Conservation (phyloP, 495 filamentous ascomycete genomes). For the Lasiosphaeris hirsuta region DNA sequence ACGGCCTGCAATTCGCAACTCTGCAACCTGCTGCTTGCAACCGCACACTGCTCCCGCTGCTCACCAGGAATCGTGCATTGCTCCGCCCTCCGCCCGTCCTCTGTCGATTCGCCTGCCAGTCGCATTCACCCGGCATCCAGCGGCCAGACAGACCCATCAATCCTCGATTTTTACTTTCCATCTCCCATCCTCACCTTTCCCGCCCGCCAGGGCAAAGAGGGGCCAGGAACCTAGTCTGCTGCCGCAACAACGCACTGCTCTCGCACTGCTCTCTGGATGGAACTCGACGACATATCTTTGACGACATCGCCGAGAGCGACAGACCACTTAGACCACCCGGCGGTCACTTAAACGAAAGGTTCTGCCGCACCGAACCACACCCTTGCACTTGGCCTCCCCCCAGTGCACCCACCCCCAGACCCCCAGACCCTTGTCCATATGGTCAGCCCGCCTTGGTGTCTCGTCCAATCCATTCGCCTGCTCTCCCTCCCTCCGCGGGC, state of each 20-base stretch:
- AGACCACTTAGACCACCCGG: slow-evolving; percentile 11
- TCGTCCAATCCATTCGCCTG: slow-evolving; percentile 27
- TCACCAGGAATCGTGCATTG: slow-evolving; percentile 7
- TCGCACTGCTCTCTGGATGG: slow-evolving; percentile 9
- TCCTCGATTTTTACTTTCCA: neutral
- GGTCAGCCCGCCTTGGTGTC: slow-evolving; percentile 21
- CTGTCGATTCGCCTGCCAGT: neutral
- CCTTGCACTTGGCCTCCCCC: slow-evolving; percentile 14
- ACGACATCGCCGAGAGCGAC: slow-evolving; percentile 27
- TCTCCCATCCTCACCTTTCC: neutral
- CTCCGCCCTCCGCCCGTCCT: neutral
- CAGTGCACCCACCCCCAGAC: slow-evolving; percentile 6
- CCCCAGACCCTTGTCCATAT: slow-evolving; percentile 27
- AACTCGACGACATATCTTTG: slow-evolving; percentile 21
- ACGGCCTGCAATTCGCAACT: too few species aligned
- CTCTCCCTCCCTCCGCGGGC: slow-evolving; percentile 20
- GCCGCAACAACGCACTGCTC: slow-evolving; percentile 3
- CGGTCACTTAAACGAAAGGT: slow-evolving; percentile 20
- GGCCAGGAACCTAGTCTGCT: slow-evolving; percentile 3
- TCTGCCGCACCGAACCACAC: slow-evolving; percentile 18
- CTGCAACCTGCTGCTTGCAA: neutral
- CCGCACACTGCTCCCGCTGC: neutral
- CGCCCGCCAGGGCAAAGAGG: neutral
- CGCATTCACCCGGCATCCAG: slow-evolving; percentile 6
- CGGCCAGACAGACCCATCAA: too few species aligned